Evolutionary conservation across 73 alveolate genomes (phyloP).

Genomic region (Durusdinium trenchii): DNA sequence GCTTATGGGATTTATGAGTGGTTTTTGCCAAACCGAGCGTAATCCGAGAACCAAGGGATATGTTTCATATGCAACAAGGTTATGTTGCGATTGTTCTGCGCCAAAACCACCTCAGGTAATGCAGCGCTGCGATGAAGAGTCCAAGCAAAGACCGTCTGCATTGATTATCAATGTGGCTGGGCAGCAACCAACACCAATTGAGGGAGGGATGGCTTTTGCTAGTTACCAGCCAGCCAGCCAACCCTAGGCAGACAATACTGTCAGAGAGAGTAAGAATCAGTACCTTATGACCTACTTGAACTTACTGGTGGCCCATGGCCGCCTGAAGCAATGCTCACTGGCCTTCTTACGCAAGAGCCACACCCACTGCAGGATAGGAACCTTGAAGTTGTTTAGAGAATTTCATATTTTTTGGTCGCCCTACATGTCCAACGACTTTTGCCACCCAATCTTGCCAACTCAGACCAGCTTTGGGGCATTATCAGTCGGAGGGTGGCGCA

Average conservation of each 20-base stretch:
- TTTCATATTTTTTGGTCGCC: background rate
- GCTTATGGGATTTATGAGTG: too few relatives aligned
- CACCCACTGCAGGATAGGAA: background rate
- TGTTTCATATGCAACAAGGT: too few relatives aligned
- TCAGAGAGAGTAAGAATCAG: background rate
- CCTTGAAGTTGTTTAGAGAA: background rate
- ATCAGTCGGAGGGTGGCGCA: background rate
- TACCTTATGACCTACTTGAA: background rate
- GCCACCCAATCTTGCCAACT: too few relatives aligned
- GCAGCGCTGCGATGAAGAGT: background rate
- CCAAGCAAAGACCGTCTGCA: background rate
- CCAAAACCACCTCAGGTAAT: background rate
- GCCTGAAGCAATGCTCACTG: background rate
- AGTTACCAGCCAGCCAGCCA: too few relatives aligned
- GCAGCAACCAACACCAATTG: too few relatives aligned
- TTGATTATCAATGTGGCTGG: conserved; percentile 10
- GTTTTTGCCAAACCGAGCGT: too few relatives aligned
- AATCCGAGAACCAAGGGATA: too few relatives aligned
- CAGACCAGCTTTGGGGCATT: conserved; percentile 20
- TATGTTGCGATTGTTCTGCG: too few relatives aligned
- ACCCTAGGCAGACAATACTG: background rate
- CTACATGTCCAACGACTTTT: too few relatives aligned
- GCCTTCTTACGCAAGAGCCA: background rate
- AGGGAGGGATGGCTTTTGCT: too few relatives aligned
- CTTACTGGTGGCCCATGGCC: background rate